A percentile compares a stretch with the other conserved stretches of the same genome.
These are phyloP conservation scores for Clonostachys chloroleuca DNA, from an alignment of 2,329 filamentous ascomycete genomes.

Conservation along the genomic window DNA sequence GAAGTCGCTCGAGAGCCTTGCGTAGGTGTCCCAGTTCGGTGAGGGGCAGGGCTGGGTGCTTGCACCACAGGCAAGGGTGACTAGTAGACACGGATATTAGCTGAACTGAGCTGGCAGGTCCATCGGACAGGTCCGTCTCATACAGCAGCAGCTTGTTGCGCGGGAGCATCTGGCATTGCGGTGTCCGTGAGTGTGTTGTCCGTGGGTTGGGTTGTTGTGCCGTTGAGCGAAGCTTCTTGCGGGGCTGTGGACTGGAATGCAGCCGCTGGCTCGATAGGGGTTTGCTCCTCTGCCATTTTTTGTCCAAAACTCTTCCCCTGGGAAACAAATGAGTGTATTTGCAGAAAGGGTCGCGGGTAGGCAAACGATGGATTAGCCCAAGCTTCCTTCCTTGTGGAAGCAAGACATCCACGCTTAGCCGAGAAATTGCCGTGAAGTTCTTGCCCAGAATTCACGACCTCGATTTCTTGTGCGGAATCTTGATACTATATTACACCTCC, in stretches of 20 bases:
- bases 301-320: too few relatives aligned
- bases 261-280: not conserved
- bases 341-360: too few relatives aligned
- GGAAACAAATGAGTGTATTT: too few relatives aligned
- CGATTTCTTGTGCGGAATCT: too few relatives aligned
- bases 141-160: conserved; percentile 34
- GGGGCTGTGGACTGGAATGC: not conserved
- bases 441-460: too few relatives aligned
- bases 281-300: conserved; percentile 4
- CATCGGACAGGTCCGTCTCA: conserved; percentile 4
- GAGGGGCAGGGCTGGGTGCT: conserved; percentile 34
- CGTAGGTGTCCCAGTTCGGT: conserved; percentile 44
- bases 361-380: too few relatives aligned
- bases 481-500: too few relatives aligned
- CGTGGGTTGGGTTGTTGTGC: not conserved
- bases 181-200: conserved; percentile 27
- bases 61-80: conserved; percentile 29
- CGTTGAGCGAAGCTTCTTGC: conserved; percentile 2
- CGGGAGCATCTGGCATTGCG: conserved; percentile 35
- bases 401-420: too few relatives aligned
- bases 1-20: conserved; percentile 51
- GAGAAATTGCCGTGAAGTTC: too few relatives aligned
- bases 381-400: too few relatives aligned
- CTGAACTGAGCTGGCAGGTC: not conserved
- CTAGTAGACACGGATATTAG: conserved; percentile 13